phyloP scores from a whole-genome alignment of 352 stramenopile genomes.

The Pythium aristosporum region DNA sequence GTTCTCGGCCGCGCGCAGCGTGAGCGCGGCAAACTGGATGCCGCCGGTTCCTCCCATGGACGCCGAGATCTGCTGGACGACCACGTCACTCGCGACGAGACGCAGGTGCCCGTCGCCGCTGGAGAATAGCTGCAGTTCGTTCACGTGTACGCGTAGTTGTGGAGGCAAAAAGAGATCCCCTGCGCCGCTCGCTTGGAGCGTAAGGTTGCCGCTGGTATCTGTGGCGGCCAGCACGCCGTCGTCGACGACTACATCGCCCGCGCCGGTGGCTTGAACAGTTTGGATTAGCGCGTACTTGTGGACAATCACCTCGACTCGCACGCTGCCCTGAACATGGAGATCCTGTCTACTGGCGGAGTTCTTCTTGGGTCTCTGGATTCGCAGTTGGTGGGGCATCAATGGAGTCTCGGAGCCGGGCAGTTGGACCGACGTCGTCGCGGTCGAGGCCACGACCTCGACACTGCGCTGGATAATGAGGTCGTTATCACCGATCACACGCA shows the following conservation, averaged over 20 bases:
- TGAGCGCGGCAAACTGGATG: not conserved
- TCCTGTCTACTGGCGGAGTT: too few relatives aligned
- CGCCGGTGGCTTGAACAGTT: not conserved
- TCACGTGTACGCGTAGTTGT: not conserved
- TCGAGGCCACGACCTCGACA: not conserved
- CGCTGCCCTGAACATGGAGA: not conserved
- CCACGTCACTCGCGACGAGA: not conserved
- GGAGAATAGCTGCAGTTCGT: not conserved
- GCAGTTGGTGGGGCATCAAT: not conserved
- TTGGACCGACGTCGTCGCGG: too few relatives aligned
- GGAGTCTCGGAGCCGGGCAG: too few relatives aligned
- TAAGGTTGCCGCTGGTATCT: not conserved
- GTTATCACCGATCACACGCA: slow-evolving; percentile 7
- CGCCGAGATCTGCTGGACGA: not conserved
- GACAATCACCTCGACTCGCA: slow-evolving; percentile 6
- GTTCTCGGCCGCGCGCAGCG: not conserved
- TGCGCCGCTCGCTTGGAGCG: not conserved
- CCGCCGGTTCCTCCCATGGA: not conserved
- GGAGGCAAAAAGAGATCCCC: slow-evolving; percentile 6
- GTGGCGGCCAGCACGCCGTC: not conserved
- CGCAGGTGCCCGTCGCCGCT: not conserved
- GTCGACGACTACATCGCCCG: slow-evolving; percentile 5
- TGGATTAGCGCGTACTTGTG: not conserved
- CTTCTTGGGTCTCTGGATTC: not conserved
- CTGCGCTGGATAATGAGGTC: not conserved